Evolutionary conservation across 176 grass and related monocot genomes (phyloP).

Genomic region (Eleusine indica): DNA sequence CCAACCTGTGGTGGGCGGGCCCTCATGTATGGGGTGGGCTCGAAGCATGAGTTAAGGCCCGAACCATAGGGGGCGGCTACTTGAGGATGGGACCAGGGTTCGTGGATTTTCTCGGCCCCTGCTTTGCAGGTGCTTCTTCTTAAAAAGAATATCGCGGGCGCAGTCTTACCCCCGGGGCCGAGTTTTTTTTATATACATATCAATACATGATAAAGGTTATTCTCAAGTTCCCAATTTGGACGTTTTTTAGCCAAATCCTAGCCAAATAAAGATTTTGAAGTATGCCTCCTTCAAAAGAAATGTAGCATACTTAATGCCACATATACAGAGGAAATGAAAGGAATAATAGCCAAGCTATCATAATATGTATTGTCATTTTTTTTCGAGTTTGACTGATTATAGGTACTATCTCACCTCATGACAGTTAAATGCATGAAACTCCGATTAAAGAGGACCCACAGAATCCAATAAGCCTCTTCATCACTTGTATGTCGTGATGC

Average conservation of each 20-base stretch:
- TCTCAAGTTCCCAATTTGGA: slow-evolving; percentile 15
- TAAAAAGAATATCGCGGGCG: too few relatives aligned
- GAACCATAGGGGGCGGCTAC: too few relatives aligned
- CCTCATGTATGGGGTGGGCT: too few relatives aligned
- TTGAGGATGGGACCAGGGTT: too few relatives aligned
- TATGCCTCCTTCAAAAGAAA: slow-evolving; percentile 16
- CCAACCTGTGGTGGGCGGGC: too few relatives aligned
- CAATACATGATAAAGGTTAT: neutral
- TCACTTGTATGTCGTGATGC: slow-evolving; percentile 67
- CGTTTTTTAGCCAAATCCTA: neutral
- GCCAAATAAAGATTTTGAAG: slow-evolving; percentile 4
- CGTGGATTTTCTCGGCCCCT: too few relatives aligned
- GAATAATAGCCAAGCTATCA: slow-evolving; percentile 13
- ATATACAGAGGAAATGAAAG: slow-evolving; percentile 28
- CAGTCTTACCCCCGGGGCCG: too few relatives aligned
- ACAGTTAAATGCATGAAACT: slow-evolving; percentile 50
- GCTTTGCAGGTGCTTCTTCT: too few relatives aligned
- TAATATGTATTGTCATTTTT: slow-evolving; percentile 11
- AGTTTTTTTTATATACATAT: too few relatives aligned
- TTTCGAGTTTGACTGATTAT: slow-evolving; percentile 18
- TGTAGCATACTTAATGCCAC: slow-evolving; percentile 28
- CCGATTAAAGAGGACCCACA: slow-evolving; percentile 80
- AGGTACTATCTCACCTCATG: slow-evolving; percentile 64
- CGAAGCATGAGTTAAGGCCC: too few relatives aligned
- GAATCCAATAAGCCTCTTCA: slow-evolving; percentile 84